Conservation (phyloP, 345 rosid species). For the Corymbia maculata region DNA sequence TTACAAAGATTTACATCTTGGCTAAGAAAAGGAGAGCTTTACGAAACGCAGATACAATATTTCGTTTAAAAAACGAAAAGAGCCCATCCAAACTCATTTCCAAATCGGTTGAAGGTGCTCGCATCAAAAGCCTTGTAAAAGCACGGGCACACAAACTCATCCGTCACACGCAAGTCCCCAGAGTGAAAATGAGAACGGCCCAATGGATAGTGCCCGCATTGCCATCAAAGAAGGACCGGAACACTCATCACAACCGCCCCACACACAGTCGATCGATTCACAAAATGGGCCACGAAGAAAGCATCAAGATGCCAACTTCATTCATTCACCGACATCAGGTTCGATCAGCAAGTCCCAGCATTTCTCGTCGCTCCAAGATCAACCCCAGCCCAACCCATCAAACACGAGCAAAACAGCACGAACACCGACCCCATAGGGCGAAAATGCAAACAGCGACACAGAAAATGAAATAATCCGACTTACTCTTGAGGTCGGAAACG, state of each 20-base stretch:
- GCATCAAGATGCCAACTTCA: not conserved
- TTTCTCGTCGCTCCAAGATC: not conserved
- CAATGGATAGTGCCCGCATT: not conserved
- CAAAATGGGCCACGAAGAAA: not conserved
- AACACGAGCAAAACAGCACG: not conserved
- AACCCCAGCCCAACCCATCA: not conserved
- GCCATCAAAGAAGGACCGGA: not conserved
- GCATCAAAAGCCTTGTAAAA: not conserved
- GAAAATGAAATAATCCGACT: not conserved
- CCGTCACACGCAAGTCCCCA: not conserved
- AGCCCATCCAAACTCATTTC: not conserved
- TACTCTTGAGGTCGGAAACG: slow-evolving; percentile 55
- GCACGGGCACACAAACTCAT: not conserved
- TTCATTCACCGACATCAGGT: not conserved
- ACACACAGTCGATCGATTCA: not conserved
- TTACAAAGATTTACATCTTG: not conserved
- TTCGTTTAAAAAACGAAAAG: not conserved
- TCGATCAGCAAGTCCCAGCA: not conserved
- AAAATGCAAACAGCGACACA: not conserved
- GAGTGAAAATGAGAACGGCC: not conserved
- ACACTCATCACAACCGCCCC: not conserved
- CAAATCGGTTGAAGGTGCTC: not conserved
- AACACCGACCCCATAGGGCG: not conserved
- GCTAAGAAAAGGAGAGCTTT: not conserved
- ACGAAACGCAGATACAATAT: not conserved